Conservation (phyloP, 1,139 yeast species). For the Keqinozyma sinolaborantium region DNA sequence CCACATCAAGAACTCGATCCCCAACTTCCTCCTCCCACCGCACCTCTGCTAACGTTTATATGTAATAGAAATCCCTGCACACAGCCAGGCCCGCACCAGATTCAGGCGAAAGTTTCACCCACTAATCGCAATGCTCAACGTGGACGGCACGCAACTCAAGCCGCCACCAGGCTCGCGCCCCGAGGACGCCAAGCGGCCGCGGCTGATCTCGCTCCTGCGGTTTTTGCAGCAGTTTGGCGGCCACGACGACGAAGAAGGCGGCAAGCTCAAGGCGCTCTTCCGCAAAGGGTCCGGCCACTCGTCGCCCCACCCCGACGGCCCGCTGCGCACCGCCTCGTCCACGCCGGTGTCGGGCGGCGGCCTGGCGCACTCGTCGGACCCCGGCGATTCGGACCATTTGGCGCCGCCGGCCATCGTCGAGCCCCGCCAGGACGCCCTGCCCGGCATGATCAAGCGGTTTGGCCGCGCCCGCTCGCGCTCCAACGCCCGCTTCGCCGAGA, state of each 20-base stretch:
- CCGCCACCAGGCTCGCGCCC: background rate
- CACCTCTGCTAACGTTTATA: constrained; percentile 44
- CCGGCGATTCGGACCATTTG: too few species aligned
- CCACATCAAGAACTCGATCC: constrained; percentile 87
- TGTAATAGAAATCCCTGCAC: constrained; percentile 1
- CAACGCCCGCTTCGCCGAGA: constrained; percentile 5
- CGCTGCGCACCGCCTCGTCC: too few species aligned
- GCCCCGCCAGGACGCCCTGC: constrained; percentile 3
- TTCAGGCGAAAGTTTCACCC: background rate
- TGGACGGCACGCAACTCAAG: background rate
- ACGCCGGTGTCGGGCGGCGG: too few species aligned
- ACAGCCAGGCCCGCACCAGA: background rate
- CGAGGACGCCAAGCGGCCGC: background rate
- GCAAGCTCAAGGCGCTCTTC: constrained; percentile 22
- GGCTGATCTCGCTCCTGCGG: background rate
- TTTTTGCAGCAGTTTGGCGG: background rate
- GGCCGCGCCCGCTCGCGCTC: constrained; percentile 7
- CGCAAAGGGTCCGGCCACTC: constrained; percentile 11
- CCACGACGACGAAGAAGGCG: constrained; percentile 5
- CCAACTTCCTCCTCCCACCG: constrained; percentile 92
- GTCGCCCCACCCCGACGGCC: constrained; percentile 3
- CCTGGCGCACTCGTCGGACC: too few species aligned
- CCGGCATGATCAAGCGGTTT: constrained; percentile 8
- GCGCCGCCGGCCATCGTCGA: background rate
- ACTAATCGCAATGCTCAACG: background rate